Evolutionary conservation across 2,329 filamentous ascomycete genomes (phyloP), one percentile per base, ranked within the genome.

Genomic region (Penicillium sp.): DNA sequence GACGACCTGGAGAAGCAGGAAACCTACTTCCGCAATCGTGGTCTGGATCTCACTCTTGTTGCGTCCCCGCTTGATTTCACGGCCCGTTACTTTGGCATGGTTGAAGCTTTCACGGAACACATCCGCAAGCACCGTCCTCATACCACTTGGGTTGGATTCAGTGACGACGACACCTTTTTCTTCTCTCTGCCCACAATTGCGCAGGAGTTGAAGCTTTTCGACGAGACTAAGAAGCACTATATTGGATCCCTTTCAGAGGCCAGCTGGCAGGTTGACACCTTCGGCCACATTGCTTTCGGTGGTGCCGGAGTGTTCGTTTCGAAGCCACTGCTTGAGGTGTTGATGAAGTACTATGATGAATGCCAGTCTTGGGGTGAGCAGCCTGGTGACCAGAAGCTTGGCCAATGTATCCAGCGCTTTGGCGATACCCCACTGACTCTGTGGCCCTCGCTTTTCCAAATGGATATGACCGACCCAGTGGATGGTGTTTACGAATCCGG

Each of bases 81-180:
- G 30, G 62, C 61, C 40, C 65, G 65, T 33, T 68, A 68, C 45
- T 68, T 68, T 33, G 61, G 63, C 35, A 56, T 68, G 33, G 62
- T 67, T 6, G 54, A 65, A 44, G 65, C 62, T 1, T 67, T 68
- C 44, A 53, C 53, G 5, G 52, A 65, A 16, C 52, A 59, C 42
- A 66, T 68, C 41, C 57, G 59, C 35, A 59, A 55, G 32, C 50
- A 61, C 42, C 62, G 62, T 28, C 64, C 63, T 17, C 52, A 67
- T 39, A 67, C 62, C 32, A 60, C 52, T 15, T 68, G 65, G 65
- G 57, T 68, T 33, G 56, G 62, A 46, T 67, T 63, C 45, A 65
- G 66, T 15, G 66, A 69, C 32, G 66, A 69, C 37, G 66, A 69
- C 37, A 69, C 65, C 18, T 69, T 65, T 52, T 68, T 66, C 51